phyloP scores from a whole-genome alignment of 306 rosid species.

The Dryas alaskensis region DNA sequence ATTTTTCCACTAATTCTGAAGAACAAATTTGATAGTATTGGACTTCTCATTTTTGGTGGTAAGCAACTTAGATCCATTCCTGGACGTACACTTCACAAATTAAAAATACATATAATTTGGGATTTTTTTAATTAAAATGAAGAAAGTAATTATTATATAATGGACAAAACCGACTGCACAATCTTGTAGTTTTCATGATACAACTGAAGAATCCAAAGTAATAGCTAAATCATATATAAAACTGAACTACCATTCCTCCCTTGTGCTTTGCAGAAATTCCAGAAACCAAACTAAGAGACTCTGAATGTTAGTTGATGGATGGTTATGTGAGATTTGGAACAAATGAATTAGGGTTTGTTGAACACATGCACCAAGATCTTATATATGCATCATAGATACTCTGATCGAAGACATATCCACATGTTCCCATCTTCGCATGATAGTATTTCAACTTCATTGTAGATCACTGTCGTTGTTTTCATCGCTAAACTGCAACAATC shows the following conservation, averaged over 20 bases:
- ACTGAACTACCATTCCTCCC: conserved; percentile 2
- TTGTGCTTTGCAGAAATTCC: neutral
- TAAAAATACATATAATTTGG: too few relatives aligned
- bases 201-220: neutral
- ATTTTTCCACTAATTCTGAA: too few relatives aligned
- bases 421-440: conserved; percentile 2
- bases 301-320: neutral
- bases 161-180: too few relatives aligned
- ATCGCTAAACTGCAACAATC: neutral
- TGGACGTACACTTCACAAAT: too few relatives aligned
- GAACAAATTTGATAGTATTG: too few relatives aligned
- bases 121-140: neutral
- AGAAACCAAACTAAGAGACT: neutral
- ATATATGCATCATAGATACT: too few relatives aligned
- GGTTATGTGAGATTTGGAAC: neutral
- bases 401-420: neutral
- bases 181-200: neutral
- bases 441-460: neutral
- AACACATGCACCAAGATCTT: neutral
- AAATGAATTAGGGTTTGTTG: neutral
- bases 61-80: too few relatives aligned
- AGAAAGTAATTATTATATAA: neutral
- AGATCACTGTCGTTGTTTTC: neutral
- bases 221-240: neutral
- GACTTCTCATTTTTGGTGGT: too few relatives aligned